phyloP scores from a whole-genome alignment of 2,329 filamentous ascomycete genomes.

The Colletotrichum eleusines region DNA sequence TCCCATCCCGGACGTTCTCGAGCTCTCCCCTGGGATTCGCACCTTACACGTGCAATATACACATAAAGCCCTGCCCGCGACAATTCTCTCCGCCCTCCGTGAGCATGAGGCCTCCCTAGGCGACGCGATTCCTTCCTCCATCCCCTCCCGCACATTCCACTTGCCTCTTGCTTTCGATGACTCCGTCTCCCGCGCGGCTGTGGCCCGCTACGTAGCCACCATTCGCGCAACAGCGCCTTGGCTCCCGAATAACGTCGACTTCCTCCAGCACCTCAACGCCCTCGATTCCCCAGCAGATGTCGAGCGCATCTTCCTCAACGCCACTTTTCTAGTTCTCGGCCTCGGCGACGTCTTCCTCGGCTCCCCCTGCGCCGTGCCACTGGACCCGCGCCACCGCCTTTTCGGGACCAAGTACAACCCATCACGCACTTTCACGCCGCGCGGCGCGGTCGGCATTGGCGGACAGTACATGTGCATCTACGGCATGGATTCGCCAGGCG shows the following conservation, averaged over 20 bases:
- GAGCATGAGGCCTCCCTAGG: slow-evolving; percentile 46
- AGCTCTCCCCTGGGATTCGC: slow-evolving; percentile 52
- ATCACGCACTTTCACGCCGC: slow-evolving; percentile 53
- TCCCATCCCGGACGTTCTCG: slow-evolving; percentile 48
- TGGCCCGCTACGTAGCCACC: slow-evolving; percentile 71
- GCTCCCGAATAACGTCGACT: slow-evolving; percentile 71
- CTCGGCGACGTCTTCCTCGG: slow-evolving; percentile 56
- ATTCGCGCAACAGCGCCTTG: slow-evolving; percentile 72
- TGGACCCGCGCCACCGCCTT: slow-evolving; percentile 51
- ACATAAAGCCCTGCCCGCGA: slow-evolving; percentile 39
- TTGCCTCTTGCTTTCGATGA: slow-evolving; percentile 57
- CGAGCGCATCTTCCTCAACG: slow-evolving; percentile 47
- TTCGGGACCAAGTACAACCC: slow-evolving; percentile 55
- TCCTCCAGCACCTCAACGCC: slow-evolving; percentile 55
- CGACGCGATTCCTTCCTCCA: slow-evolving; percentile 37
- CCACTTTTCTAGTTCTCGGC: slow-evolving; percentile 52
- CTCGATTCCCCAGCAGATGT: slow-evolving; percentile 45
- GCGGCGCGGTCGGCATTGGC: slow-evolving; percentile 51
- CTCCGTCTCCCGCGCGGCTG: slow-evolving; percentile 59
- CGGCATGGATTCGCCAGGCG: slow-evolving; percentile 53
- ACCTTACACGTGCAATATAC: slow-evolving; percentile 51
- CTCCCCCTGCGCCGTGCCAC: slow-evolving; percentile 52
- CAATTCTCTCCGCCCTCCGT: slow-evolving; percentile 43
- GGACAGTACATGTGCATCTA: slow-evolving; percentile 57
- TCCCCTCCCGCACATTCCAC: slow-evolving; percentile 49